phyloP scores from a whole-genome alignment of 768 basidiomycete species.

The Lanmaoa rubissima region DNA sequence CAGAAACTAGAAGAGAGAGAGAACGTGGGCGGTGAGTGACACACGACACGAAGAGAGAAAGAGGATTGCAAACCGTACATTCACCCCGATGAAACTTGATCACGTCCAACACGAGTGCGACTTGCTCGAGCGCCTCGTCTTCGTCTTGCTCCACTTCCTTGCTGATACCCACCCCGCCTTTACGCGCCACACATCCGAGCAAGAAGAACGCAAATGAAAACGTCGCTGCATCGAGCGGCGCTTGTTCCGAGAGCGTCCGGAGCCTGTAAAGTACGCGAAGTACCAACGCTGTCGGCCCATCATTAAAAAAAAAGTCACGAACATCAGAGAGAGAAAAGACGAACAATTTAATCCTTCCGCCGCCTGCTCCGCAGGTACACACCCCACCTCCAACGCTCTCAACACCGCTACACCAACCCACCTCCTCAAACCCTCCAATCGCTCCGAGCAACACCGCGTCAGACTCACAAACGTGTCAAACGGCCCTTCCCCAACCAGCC shows the following conservation, averaged over 20 bases:
- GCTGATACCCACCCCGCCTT: slow-evolving; percentile 62
- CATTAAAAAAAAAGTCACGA: background rate
- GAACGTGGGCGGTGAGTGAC: too few species aligned
- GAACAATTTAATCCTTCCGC: slow-evolving; percentile 60
- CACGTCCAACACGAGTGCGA: slow-evolving; percentile 57
- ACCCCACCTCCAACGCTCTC: slow-evolving; percentile 60
- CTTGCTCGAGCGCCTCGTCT: slow-evolving; percentile 76
- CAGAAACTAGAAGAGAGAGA: slow-evolving; percentile 49
- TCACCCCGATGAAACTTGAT: slow-evolving; percentile 35
- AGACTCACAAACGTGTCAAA: slow-evolving; percentile 79
- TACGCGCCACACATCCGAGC: slow-evolving; percentile 60
- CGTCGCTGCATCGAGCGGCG: slow-evolving; percentile 81
- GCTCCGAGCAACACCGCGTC: slow-evolving; percentile 66
- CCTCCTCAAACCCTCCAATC: slow-evolving; percentile 62
- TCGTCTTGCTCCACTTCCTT: slow-evolving; percentile 22
- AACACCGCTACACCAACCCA: slow-evolving; percentile 87
- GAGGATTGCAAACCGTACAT: slow-evolving; percentile 19
- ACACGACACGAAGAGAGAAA: background rate
- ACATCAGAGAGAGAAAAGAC: background rate
- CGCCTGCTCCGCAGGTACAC: slow-evolving; percentile 69
- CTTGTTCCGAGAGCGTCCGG: slow-evolving; percentile 75
- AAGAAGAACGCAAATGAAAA: slow-evolving; percentile 82
- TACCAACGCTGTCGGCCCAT: slow-evolving; percentile 54
- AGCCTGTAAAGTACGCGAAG: slow-evolving; percentile 85
- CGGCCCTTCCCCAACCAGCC: slow-evolving; percentile 54